Conservation (phyloP, 2,329 filamentous ascomycete species). For the Escovopsis sp. region DNA sequence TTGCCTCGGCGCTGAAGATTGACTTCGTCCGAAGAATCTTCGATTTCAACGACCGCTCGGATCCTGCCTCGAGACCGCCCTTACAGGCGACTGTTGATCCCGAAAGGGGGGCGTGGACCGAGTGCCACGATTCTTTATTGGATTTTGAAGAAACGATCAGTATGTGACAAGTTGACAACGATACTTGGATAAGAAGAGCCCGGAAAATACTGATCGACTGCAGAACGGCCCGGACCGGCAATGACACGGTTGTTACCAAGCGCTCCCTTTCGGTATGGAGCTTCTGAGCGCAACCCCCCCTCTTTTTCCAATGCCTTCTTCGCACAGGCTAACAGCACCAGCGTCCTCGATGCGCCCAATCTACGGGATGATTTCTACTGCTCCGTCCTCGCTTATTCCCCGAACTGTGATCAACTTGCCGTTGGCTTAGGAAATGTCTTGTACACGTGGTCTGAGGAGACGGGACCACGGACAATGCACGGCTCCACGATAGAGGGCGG, state of each 20-base stretch:
- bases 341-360: conserved; percentile 74
- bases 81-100: background rate
- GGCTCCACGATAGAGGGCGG: conserved; percentile 11
- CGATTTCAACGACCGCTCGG: conserved; percentile 26
- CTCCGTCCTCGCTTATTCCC: conserved; percentile 74
- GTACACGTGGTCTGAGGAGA: conserved; percentile 76
- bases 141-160: background rate
- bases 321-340: conserved; percentile 23
- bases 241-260: conserved; percentile 41
- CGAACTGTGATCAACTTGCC: conserved; percentile 59
- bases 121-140: conserved; percentile 11
- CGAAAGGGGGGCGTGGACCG: conserved; percentile 1
- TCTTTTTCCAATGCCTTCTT: background rate
- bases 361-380: conserved; percentile 96
- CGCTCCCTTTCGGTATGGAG: conserved; percentile 59
- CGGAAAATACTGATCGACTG: conserved; percentile 3
- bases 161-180: background rate
- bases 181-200: background rate
- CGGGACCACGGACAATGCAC: conserved; percentile 42
- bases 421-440: conserved; percentile 68
- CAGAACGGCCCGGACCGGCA: conserved; percentile 8
- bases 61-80: conserved; percentile 3
- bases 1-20: conserved; percentile 72
- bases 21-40: conserved; percentile 55
- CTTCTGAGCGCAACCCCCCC: too few relatives aligned